Conservation (phyloP, 352 stramenopile genomes). For the Pythium phragmiticola region DNA sequence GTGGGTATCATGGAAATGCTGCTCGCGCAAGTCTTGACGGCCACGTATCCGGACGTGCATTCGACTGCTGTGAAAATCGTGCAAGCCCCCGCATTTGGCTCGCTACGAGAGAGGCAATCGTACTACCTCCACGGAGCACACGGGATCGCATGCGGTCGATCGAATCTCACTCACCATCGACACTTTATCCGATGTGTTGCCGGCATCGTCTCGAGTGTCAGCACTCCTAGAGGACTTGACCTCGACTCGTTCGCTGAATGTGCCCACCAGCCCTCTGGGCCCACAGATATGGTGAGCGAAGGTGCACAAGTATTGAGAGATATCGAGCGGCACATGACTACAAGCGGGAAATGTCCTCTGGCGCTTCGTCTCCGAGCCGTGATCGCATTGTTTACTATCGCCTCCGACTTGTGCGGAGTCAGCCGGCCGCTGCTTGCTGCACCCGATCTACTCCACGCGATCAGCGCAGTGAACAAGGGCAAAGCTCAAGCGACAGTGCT, state of each 20-base stretch:
- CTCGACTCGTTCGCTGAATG: neutral
- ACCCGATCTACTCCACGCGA: neutral
- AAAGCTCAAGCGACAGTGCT: neutral
- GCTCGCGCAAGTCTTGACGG: conserved; percentile 14
- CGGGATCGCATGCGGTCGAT: neutral
- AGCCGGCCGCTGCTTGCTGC: neutral
- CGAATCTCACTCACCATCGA: neutral
- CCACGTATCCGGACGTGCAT: neutral
- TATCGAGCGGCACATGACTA: neutral
- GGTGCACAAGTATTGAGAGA: neutral
- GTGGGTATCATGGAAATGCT: conserved; percentile 30
- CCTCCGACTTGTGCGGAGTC: neutral
- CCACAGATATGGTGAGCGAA: neutral
- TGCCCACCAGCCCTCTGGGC: neutral
- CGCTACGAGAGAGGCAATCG: conserved; percentile 2
- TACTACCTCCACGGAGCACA: conserved; percentile 26
- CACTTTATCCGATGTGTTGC: neutral
- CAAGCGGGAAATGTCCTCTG: neutral
- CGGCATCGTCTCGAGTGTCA: neutral
- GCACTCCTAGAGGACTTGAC: neutral
- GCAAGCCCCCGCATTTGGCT: conserved; percentile 27
- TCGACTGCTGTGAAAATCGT: conserved; percentile 29
- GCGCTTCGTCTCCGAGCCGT: conserved; percentile 2
- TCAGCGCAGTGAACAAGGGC: neutral
- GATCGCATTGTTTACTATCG: conserved; percentile 3